Evolutionary conservation across 78 protist species (phyloP).

Genomic region (Tieghemostelium lacteum): DNA sequence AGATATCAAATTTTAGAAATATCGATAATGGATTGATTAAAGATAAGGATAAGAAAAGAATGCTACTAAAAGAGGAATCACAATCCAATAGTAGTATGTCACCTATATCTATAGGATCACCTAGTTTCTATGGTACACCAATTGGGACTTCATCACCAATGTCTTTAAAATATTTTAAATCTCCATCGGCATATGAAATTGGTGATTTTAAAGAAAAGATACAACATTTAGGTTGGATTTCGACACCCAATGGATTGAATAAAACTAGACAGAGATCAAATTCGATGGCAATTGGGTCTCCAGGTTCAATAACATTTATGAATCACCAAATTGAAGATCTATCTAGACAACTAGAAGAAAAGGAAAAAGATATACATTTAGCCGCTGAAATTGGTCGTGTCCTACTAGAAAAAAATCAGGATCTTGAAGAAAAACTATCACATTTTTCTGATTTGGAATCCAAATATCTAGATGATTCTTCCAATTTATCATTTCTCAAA

Average conservation of each 20-base stretch:
- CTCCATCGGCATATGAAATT: not conserved
- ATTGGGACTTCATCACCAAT: conserved; percentile 6
- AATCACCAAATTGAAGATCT: conserved; percentile 24
- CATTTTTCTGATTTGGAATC: conserved; percentile 7
- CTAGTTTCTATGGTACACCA: not conserved
- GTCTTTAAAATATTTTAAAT: not conserved
- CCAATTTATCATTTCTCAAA: conserved; percentile 25
- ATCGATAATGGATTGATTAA: too few species aligned
- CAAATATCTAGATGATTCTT: conserved; percentile 17
- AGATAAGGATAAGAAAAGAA: too few species aligned
- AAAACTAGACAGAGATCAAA: conserved; percentile 37
- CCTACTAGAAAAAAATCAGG: conserved; percentile 68
- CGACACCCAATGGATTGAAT: not conserved
- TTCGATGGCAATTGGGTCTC: conserved; percentile 55
- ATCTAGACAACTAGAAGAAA: conserved; percentile 38
- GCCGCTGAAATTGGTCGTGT: conserved; percentile 81
- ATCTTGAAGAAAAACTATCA: conserved; percentile 33
- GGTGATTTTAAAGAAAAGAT: conserved; percentile 9
- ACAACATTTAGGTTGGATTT: conserved; percentile 54
- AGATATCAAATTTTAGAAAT: too few species aligned
- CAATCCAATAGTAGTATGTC: not conserved
- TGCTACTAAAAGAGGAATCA: not conserved
- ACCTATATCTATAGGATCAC: conserved; percentile 3
- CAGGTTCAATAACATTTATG: not conserved
- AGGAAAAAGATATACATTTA: conserved; percentile 68